These are phyloP conservation scores for Poa pratensis DNA, from an alignment of 176 grass and related monocot genomes.

Conservation along the genomic window DNA sequence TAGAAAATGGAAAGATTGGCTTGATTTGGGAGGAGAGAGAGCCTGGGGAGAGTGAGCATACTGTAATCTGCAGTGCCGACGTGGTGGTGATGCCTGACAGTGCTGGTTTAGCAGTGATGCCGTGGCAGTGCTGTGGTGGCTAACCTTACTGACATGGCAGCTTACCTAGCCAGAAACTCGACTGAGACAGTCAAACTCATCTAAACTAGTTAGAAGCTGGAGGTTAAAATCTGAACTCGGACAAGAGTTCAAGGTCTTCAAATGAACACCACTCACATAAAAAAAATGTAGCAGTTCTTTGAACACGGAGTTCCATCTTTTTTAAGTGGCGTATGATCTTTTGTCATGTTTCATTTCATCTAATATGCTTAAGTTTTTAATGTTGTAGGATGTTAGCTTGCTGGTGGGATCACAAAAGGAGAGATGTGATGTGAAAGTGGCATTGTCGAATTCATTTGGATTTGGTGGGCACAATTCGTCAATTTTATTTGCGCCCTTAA, in stretches of 20 bases:
- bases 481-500: conserved; percentile 85
- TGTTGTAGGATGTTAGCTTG: conserved; percentile 71
- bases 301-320: not conserved
- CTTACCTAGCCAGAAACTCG: not conserved
- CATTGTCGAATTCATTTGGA: conserved; percentile 92
- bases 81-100: not conserved
- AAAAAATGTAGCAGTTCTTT: conserved; percentile 8
- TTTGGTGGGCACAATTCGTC: conserved; percentile 98
- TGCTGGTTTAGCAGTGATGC: not conserved
- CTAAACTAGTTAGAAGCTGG: not conserved
- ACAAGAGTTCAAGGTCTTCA: not conserved
- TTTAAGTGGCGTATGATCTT: not conserved
- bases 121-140: not conserved
- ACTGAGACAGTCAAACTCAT: not conserved
- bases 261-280: not conserved
- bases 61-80: not conserved
- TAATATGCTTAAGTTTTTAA: conserved; percentile 30
- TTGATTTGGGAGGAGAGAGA: conserved; percentile 15
- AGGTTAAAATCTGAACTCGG: not conserved
- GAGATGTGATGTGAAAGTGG: conserved; percentile 85
- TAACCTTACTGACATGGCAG: not conserved
- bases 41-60: not conserved
- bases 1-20: not conserved
- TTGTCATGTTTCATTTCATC: not conserved
- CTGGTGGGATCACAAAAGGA: conserved; percentile 89